Evolutionary conservation across 495 filamentous ascomycete species (phyloP), one percentile per base, ranked within the genome.

Genomic region (Penicillium paxilli): DNA sequence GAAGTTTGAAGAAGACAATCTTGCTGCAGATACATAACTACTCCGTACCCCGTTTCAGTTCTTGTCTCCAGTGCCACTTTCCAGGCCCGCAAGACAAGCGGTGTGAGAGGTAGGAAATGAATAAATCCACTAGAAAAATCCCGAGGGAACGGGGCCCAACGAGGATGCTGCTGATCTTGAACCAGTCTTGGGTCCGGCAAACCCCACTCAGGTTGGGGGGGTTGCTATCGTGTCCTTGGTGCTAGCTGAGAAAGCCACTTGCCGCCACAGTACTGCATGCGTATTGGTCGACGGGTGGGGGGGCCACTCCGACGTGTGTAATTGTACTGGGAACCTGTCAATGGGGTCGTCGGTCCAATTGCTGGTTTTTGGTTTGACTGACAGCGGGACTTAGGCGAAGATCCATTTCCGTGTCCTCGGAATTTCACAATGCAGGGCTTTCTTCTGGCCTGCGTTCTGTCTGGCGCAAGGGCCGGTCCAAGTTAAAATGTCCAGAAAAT

Each of bases 121-220:
- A 35, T 44, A 28, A 54, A 58, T 38, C 61, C 58, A 62, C 52
- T 42, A 49, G 20, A 49, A 44, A 26, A 51, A 37, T 59, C 61
- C 64, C 64, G 61, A 67, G 47, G 52, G 53, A 55, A 51, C 48
- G 64, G 64, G 51, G 49, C 47, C 58, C 55, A 64, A 64, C 58
- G 61, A 67, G 58, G 47, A 54, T 47, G 44, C 32, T 60, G 61
- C 55, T 64, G 64, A 64, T 67, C 61, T 23, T 58, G 48, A 40
- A 60, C 40, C 32, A 16, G 35, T 38, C 35, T 7, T 38, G 35
- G 35, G 35, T 16, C 35, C 16, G 49, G 52, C 35, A 12, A 54
- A 56, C 63, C 52, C 63, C 60, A 64, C 57, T 56, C 49, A 37
- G n/a, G 23, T 49, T 53, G 48, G 49, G 40, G 49, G 40, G 49